phyloP scores from a whole-genome alignment of 2,329 filamentous ascomycete species.

The Ophioceras dolichostomum region DNA sequence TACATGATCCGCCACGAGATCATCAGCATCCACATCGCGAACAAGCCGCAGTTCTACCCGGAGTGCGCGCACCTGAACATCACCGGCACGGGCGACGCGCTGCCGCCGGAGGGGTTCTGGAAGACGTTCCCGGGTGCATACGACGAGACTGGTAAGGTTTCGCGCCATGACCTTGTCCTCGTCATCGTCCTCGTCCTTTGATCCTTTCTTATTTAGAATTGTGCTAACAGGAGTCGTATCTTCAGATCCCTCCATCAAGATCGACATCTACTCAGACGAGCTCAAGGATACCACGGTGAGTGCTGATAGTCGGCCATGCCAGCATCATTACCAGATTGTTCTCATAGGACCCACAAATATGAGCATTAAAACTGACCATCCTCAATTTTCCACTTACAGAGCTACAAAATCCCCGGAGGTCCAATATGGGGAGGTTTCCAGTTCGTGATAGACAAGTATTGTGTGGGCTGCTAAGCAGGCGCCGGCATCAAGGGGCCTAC shows the following conservation, averaged over 20 bases:
- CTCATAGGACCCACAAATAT: too few relatives aligned
- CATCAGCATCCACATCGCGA: conserved; percentile 34
- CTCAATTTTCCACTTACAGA: conserved; percentile 12
- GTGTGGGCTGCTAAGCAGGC: conserved; percentile 8
- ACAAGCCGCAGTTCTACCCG: conserved; percentile 31
- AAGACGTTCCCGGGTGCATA: conserved; percentile 24
- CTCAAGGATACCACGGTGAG: conserved; percentile 18
- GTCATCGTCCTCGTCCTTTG: too few relatives aligned
- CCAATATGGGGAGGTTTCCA: conserved; percentile 23
- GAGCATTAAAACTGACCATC: neutral
- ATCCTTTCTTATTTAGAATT: too few relatives aligned
- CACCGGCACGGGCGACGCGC: conserved; percentile 13
- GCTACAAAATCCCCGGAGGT: conserved; percentile 23
- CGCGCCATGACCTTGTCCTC: too few relatives aligned
- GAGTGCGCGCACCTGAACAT: conserved; percentile 25
- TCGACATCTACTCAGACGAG: conserved; percentile 22
- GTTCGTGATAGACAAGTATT: conserved; percentile 9
- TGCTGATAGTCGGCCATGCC: neutral
- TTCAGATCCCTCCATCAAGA: conserved; percentile 23
- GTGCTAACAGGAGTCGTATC: too few relatives aligned
- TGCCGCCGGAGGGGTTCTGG: conserved; percentile 16
- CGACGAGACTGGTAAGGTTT: conserved; percentile 18
- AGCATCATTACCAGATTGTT: too few relatives aligned
- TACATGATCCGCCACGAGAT: conserved; percentile 42
- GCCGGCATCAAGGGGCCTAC: too few relatives aligned